phyloP scores from a whole-genome alignment of 2,329 filamentous ascomycete species.

The Fusarium tanahbumbuense region DNA sequence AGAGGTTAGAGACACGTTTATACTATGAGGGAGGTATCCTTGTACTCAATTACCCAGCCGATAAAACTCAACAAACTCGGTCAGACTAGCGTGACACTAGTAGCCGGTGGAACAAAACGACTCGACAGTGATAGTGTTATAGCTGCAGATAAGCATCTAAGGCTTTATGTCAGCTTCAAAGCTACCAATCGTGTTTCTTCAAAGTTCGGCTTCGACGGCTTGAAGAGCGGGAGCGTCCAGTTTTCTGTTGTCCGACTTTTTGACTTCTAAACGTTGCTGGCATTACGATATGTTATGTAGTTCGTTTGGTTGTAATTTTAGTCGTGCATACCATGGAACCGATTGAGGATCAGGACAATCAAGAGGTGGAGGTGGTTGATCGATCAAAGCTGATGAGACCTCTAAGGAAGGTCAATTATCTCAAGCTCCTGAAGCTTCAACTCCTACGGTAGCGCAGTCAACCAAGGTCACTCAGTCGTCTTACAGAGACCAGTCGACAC shows the following conservation, averaged over 20 bases:
- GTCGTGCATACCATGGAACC: not conserved
- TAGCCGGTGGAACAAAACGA: not conserved
- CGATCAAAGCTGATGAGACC: not conserved
- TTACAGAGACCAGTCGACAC: no score
- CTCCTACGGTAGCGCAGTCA: no score
- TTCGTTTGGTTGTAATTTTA: not conserved
- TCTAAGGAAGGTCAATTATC: not conserved
- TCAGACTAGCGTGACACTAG: slow-evolving; percentile 7
- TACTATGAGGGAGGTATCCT: no score
- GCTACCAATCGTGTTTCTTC: not conserved
- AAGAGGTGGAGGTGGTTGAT: not conserved
- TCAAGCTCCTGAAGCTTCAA: no score
- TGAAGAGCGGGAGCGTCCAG: not conserved
- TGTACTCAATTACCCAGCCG: not conserved
- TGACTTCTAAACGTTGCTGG: not conserved
- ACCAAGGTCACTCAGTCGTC: no score
- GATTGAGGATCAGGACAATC: not conserved
- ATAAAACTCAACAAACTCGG: slow-evolving; percentile 11
- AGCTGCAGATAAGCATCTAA: no score
- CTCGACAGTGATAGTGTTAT: no score
- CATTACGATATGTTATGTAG: not conserved
- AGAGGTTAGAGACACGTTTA: no score
- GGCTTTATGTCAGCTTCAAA: not conserved
- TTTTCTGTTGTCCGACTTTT: not conserved
- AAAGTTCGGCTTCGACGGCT: not conserved